Evolutionary conservation across 2,329 filamentous ascomycete species (phyloP).

Genomic region (Aspergillus thermomutatus): DNA sequence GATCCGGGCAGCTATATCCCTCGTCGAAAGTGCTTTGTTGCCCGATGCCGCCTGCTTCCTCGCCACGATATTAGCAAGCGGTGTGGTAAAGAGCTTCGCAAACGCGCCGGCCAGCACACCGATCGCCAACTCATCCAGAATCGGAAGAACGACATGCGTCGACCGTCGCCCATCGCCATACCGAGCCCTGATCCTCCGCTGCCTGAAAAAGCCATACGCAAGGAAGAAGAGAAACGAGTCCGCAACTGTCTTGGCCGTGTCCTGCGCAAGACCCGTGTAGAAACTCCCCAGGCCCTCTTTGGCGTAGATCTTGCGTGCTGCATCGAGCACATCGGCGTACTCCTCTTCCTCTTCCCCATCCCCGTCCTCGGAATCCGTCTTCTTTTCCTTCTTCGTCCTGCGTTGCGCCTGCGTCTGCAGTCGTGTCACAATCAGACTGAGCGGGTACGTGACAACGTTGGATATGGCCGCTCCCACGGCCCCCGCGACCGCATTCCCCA

Average conservation of each 20-base stretch:
- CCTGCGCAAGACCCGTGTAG: slow-evolving; percentile 63
- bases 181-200: slow-evolving; percentile 42
- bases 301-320: slow-evolving; percentile 65
- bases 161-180: slow-evolving; percentile 21
- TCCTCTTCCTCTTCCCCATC: slow-evolving; percentile 44
- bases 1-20: slow-evolving; percentile 63
- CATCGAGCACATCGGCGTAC: slow-evolving; percentile 67
- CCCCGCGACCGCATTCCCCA: slow-evolving; percentile 79
- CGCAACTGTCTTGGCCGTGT: slow-evolving; percentile 64
- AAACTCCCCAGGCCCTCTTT: slow-evolving; percentile 72
- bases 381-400: slow-evolving; percentile 41
- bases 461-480: slow-evolving; percentile 74
- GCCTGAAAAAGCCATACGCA: slow-evolving; percentile 63
- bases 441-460: slow-evolving; percentile 74
- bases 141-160: slow-evolving; percentile 47
- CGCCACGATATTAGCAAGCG: slow-evolving; percentile 77
- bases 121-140: slow-evolving; percentile 69
- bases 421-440: slow-evolving; percentile 76
- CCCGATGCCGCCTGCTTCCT: slow-evolving; percentile 68
- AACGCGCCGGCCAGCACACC: slow-evolving; percentile 69
- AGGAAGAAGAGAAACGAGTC: slow-evolving; percentile 87
- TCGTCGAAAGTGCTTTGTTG: slow-evolving; percentile 34
- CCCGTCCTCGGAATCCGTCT: slow-evolving; percentile 50
- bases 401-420: slow-evolving; percentile 67
- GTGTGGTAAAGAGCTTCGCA: slow-evolving; percentile 73